Evolutionary conservation across 2,329 filamentous ascomycete species (phyloP), one percentile per base, ranked within the genome.

Genomic region (Stachybotrys echinatus): DNA sequence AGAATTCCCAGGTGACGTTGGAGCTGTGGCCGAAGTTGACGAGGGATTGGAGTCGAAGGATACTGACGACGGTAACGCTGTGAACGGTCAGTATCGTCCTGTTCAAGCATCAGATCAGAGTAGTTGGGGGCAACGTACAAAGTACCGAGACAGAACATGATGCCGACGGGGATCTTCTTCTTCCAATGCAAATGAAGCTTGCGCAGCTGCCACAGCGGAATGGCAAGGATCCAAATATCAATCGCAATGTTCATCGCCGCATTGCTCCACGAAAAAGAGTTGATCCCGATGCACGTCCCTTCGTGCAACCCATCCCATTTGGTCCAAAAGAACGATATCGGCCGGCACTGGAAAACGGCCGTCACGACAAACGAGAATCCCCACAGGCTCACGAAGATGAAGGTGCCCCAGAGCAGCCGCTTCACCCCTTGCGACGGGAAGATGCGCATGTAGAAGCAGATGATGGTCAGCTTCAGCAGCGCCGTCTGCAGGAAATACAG

Each of bases 401-500:
- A 56, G 0, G 71, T 71, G 14, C 49, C 65, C 61, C 65, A 69
- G 4, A 75, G 59, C 4, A 72, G 17, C 17, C 61, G 60, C 17
- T 66, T 65, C 4, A 75, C 64, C 3, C 44, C 48, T 4, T 39
- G 51, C 0, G 56, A 56, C 1, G 71, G 72, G 52, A 80, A 80
- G 52, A 80, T 74, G 40, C 74, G 71, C 27, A 75, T 62, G 60
- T 77, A 80, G 61, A 80, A 76, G 55, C 72, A 63, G 6, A 80
- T 65, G 47, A 81, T 67, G 6, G 75, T 71, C 6, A 76, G 57
- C 54, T 78, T 76, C 34, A 74, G 65, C 37, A 75, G 60, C 12
- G 68, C 59, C 5, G 73, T 57, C n/a, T 69, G 61, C 1, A 62
- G 45, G 54, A 76, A 75, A 58, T 77, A 75, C n/a, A 76, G 42